A percentile compares a stretch with the other conserved stretches of the same genome.
Evolutionary conservation across 1,284 basidiomycete species (phyloP).

Genomic region (Microbotryomycetes sp.): DNA sequence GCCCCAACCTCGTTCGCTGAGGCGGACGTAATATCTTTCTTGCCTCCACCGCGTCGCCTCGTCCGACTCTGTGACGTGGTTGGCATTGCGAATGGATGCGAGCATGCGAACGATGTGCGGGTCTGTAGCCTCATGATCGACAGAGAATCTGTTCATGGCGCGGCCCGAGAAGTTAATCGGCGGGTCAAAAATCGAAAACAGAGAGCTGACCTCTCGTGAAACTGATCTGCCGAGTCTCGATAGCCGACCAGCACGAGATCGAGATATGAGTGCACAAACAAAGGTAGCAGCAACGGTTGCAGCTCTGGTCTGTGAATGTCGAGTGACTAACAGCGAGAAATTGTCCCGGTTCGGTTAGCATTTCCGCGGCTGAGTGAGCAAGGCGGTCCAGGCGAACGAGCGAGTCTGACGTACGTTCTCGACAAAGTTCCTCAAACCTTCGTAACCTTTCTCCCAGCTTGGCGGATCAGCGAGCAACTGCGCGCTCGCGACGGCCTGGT

Average conservation of each 20-base stretch:
- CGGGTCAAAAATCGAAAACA: background rate
- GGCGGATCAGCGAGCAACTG: slow-evolving; percentile 29
- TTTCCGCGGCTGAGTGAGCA: background rate
- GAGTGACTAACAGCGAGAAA: slow-evolving; percentile 45
- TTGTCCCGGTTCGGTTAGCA: background rate
- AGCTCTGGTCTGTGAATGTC: slow-evolving; percentile 62
- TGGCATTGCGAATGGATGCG: slow-evolving; percentile 70
- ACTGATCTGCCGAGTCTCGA: slow-evolving; percentile 56
- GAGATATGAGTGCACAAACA: slow-evolving; percentile 95
- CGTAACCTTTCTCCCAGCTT: slow-evolving; percentile 37
- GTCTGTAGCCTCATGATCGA: slow-evolving; percentile 47
- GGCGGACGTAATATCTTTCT: slow-evolving; percentile 82
- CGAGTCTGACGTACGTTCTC: slow-evolving; percentile 13
- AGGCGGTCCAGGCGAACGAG: slow-evolving; percentile 1
- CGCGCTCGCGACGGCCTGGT: slow-evolving; percentile 24
- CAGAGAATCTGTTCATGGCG: slow-evolving; percentile 23
- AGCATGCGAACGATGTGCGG: slow-evolving; percentile 68
- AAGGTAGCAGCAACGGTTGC: slow-evolving; percentile 82
- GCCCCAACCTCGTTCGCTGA: slow-evolving; percentile 86
- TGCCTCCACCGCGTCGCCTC: slow-evolving; percentile 77
- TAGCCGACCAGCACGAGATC: slow-evolving; percentile 87
- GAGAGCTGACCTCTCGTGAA: slow-evolving; percentile 14
- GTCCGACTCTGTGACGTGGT: slow-evolving; percentile 59
- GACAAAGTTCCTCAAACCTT: slow-evolving; percentile 55
- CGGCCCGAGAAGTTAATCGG: background rate